phyloP scores from a whole-genome alignment of 805 yeast genomes.

The Jamesozyma hellenica region DNA sequence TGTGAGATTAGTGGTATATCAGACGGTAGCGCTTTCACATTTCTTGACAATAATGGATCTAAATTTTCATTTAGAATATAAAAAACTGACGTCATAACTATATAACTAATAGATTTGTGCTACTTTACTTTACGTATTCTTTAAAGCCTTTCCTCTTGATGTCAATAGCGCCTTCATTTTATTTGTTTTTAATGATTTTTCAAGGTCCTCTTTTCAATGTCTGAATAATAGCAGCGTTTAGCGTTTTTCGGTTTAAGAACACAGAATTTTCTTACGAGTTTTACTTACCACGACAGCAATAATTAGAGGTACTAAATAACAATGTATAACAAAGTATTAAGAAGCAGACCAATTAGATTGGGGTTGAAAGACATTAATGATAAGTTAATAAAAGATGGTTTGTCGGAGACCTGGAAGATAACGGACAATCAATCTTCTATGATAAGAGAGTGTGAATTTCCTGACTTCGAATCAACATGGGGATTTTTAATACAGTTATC shows the following conservation, averaged over 20 bases:
- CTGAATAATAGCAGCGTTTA: too few relatives aligned
- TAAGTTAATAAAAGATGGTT: constrained; percentile 6
- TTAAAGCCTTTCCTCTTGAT: too few relatives aligned
- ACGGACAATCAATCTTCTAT: background rate
- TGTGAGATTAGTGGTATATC: constrained; percentile 10
- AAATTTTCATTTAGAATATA: constrained; percentile 24
- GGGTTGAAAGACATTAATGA: constrained; percentile 15
- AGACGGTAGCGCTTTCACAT: constrained; percentile 20
- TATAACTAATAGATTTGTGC: background rate
- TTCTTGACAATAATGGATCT: constrained; percentile 21
- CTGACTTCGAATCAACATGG: constrained; percentile 56
- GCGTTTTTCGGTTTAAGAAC: too few relatives aligned
- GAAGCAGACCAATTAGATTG: constrained; percentile 25
- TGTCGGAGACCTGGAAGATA: constrained; percentile 1
- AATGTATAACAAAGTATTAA: constrained; percentile 34
- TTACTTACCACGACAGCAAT: too few relatives aligned
- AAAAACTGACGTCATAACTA: constrained; percentile 6
- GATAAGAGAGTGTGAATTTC: constrained; percentile 27
- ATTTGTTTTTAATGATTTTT: too few relatives aligned
- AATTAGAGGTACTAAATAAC: background rate
- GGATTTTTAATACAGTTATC: constrained; percentile 50
- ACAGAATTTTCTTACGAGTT: too few relatives aligned
- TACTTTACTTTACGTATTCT: too few relatives aligned
- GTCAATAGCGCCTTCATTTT: too few relatives aligned
- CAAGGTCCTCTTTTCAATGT: background rate